These are phyloP conservation scores for Fusarium verticillioides DNA, from an alignment of 2,329 filamentous ascomycete genomes.

Conservation along the genomic window DNA sequence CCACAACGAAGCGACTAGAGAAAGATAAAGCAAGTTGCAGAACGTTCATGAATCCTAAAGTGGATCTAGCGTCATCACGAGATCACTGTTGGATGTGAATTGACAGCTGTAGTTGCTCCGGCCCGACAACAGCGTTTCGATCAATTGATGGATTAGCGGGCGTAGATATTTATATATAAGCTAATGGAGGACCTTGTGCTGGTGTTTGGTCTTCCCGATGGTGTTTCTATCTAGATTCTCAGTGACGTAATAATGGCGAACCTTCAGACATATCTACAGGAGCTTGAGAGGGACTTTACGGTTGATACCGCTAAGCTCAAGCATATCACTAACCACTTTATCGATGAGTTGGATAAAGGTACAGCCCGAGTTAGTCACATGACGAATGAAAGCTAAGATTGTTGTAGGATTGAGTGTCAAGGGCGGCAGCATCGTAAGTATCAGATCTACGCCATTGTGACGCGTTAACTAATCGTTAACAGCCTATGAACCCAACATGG, in stretches of 20 bases:
- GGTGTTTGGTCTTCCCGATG: rapidly evolving
- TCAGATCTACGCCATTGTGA: not conserved
- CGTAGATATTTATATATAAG: not conserved
- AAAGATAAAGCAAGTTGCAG: not conserved
- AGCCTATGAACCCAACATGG: constrained; percentile 22
- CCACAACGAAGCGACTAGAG: not conserved
- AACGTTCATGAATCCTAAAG: not conserved
- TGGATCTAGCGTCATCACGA: not conserved
- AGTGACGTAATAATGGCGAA: not conserved
- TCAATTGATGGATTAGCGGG: too few species aligned
- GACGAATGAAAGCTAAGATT: not conserved
- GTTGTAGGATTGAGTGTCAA: not conserved
- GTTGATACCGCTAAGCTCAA: constrained; percentile 12
- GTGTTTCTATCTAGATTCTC: rapidly evolving
- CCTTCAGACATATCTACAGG: not conserved
- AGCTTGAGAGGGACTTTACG: constrained; percentile 1
- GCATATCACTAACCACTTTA: constrained; percentile 4
- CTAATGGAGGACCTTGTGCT: not conserved
- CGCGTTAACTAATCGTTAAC: not conserved
- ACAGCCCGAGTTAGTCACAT: rapidly evolving
- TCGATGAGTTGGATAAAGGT: constrained; percentile 9
- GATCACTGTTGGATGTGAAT: not conserved
- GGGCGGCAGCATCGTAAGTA: not conserved
- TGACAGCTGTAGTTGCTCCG: not conserved
- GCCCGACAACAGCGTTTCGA: not conserved